Base-by-base conservation (phyloP, 192 early-diverging fungal genomes). In the Dissophora globulifera region DNA sequence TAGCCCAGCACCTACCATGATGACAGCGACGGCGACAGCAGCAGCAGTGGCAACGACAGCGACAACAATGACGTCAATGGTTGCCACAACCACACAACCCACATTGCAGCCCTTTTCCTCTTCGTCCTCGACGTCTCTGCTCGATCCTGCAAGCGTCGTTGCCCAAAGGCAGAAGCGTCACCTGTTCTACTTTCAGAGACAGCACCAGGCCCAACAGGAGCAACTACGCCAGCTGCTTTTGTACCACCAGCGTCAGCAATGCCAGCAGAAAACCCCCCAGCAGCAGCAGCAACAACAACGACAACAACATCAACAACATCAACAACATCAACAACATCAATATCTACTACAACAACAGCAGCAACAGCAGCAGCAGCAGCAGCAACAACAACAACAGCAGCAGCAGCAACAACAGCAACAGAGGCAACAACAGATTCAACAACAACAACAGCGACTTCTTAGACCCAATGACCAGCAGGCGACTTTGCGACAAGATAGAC, bases 151-250 rank as follows among this genome's bases (percentile, higher is more conserved):
- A 22, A 47, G 20, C 35, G 16, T 60, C 15, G 46, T 35, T 10
- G 31, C 43, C 17, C 62, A 65, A 12, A 55, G 25, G 29, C 58
- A 56, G 31, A 27, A 64, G 31, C 51, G 55, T 33, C 62, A 55
- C 8, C 0, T 53, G n/a, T 9, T 26, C 1, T 63, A 63, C 26
- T 25, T 63, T 23, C 33, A 52, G 19, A 35, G 13, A 13, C 35
- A 38, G 35, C 35, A 38, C 7, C n/a, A n/a, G n/a, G 9, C n/a
- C n/a, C n/a, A n/a, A n/a, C n/a, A n/a, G n/a, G n/a, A n/a, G n/a
- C n/a, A n/a, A n/a, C n/a, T n/a, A n/a, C n/a, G n/a, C n/a, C n/a
- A n/a, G n/a, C n/a, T n/a, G n/a, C n/a, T n/a, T n/a, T n/a, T n/a
- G n/a, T n/a, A n/a, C n/a, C n/a, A n/a, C n/a, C n/a, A n/a, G n/a